Evolutionary conservation across 805 yeast species (phyloP), one percentile per base, ranked within the genome.

Genomic region (Starmerella kuoi): DNA sequence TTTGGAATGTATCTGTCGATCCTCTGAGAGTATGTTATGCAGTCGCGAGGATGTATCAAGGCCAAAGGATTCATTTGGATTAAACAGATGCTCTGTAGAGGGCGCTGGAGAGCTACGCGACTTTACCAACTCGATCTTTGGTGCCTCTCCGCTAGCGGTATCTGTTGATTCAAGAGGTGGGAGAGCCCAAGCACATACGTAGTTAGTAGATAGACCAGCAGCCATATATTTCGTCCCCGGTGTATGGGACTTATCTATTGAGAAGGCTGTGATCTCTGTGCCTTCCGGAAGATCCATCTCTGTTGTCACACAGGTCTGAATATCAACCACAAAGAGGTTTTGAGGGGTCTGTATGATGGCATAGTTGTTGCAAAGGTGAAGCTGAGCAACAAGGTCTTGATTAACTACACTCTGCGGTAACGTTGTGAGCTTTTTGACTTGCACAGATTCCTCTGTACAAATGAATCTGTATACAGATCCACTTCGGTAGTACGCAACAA

Each of bases 191-290:
- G 36, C 35, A 30, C 33, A 30, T 12, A 51, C 20, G 2, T 24
- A 33, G 30, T 39, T 47, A 18, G 37, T 33, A 4, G 42, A 24
- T 3, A 38, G 27, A 12, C 47, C 50, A 6, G 44, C 47, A 4
- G 42, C 48, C 3, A 43, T 6, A 26, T 34, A 35, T 32, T 44
- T 50, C 4, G 39, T n/a, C 4, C 43, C 44, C 3, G 37, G 35
- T 14, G 46, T 17, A 25, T 14, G 27, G 11, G 47, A 25, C 23
- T 24, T 38, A 38, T 50, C 54, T 19, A 50, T 33, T 7, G 45
- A 34, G 17, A 49, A 41, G 1, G 54, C 49, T 5, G 40, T 36
- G 22, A 50, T 34, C 2, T 15, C 11, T 3, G 31, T 37, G 12
- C 18, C 32, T 3, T 8, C 28, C 17, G 50, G 50, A 9, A 34